Conservation (phyloP, 108 stramenopile species). For the Parietichytrium sp. region DNA sequence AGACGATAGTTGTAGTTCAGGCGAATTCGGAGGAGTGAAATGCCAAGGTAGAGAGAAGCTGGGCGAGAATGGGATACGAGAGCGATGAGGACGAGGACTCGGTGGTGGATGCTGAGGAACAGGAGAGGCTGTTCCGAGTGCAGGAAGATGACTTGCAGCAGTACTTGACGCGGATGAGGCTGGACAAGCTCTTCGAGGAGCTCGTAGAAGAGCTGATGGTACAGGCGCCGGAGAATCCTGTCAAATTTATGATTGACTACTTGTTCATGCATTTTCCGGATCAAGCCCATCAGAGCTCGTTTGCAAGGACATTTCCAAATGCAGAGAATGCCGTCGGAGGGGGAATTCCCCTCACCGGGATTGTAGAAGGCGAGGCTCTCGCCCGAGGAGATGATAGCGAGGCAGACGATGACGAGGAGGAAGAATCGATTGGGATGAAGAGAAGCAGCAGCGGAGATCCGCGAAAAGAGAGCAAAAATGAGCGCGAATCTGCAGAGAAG, state of each 20-base stretch:
- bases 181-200: conserved; percentile 26
- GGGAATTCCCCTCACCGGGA: not conserved
- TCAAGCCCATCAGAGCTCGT: not conserved
- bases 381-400: not conserved
- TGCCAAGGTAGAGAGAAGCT: too few relatives aligned
- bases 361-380: too few relatives aligned
- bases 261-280: conserved; percentile 12
- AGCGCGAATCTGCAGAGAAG: too few relatives aligned
- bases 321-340: not conserved
- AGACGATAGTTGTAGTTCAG: too few relatives aligned
- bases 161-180: conserved; percentile 22
- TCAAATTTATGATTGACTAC: conserved; percentile 26
- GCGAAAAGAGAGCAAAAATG: too few relatives aligned
- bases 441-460: too few relatives aligned
- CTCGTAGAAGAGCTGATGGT: conserved; percentile 27
- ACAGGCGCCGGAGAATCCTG: not conserved
- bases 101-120: not conserved
- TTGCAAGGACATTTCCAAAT: conserved; percentile 28
- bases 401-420: not conserved
- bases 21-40: too few relatives aligned
- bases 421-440: too few relatives aligned
- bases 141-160: not conserved
- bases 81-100: not conserved
- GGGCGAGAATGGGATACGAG: too few relatives aligned
- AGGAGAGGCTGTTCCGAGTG: not conserved